A percentile compares a stretch with the other conserved stretches of the same genome.
phyloP scores from a whole-genome alignment of 106 monocot species.

The Platanthera guangdongensis region DNA sequence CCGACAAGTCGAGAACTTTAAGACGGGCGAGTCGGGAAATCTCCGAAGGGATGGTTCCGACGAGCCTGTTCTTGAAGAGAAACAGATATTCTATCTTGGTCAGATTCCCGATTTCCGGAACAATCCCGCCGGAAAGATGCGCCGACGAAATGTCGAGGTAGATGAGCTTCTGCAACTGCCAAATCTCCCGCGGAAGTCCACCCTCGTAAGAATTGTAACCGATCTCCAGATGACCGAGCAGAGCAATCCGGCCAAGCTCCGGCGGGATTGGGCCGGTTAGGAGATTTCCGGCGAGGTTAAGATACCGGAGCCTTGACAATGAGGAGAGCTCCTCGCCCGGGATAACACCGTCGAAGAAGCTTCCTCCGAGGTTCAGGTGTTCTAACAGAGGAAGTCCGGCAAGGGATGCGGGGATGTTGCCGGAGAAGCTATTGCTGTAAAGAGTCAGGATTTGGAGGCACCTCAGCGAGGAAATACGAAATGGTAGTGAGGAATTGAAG shows the following conservation, averaged over 20 bases:
- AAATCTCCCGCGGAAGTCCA: slow-evolving; percentile 44
- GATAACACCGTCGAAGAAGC: slow-evolving; percentile 59
- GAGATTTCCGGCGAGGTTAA: slow-evolving; percentile 74
- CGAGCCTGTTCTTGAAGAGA: slow-evolving; percentile 66
- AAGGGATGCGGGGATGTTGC: slow-evolving; percentile 36
- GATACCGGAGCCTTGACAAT: slow-evolving; percentile 29
- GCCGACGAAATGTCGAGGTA: slow-evolving; percentile 75
- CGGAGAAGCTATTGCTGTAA: slow-evolving; percentile 79
- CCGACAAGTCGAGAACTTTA: slow-evolving; percentile 61
- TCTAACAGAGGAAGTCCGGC: slow-evolving; percentile 20
- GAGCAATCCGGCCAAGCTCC: slow-evolving; percentile 30
- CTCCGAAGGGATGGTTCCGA: slow-evolving; percentile 45
- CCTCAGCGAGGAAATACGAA: slow-evolving; percentile 25
- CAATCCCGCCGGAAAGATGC: slow-evolving; percentile 45
- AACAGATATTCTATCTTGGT: slow-evolving; percentile 41
- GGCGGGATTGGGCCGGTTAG: slow-evolving; percentile 46
- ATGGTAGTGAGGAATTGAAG: slow-evolving; percentile 63
- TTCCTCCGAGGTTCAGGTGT: slow-evolving; percentile 75
- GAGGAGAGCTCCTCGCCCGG: slow-evolving; percentile 22
- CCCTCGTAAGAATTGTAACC: slow-evolving; percentile 65
- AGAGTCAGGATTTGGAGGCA: slow-evolving; percentile 42
- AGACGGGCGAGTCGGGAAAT: slow-evolving; percentile 26
- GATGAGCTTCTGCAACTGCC: slow-evolving; percentile 30
- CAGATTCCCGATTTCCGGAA: slow-evolving; percentile 44
- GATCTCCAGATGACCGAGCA: slow-evolving; percentile 64